phyloP scores from a whole-genome alignment of 177 flowering plant species.

The Telopea speciosissima region DNA sequence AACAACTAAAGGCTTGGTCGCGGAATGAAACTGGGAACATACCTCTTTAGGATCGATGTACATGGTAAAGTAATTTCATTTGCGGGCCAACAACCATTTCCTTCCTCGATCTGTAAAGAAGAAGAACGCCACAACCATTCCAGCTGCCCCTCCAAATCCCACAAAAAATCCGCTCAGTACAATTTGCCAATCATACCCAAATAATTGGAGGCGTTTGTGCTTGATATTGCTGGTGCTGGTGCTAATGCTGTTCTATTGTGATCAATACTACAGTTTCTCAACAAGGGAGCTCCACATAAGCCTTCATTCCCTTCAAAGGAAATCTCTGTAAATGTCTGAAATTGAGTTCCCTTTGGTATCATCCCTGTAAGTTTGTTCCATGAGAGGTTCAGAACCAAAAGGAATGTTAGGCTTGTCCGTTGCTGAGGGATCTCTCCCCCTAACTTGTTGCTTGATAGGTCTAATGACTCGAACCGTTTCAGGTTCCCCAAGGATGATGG shows the following conservation, averaged over 20 bases:
- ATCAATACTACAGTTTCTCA: background rate
- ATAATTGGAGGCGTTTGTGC: too few relatives aligned
- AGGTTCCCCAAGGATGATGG: slow-evolving; percentile 28
- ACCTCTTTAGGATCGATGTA: too few relatives aligned
- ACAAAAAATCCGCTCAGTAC: background rate
- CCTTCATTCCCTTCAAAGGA: slow-evolving; percentile 34
- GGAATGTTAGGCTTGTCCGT: slow-evolving; percentile 22
- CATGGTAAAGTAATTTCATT: too few relatives aligned
- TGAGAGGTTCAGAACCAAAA: slow-evolving; percentile 32
- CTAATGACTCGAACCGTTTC: slow-evolving; percentile 27
- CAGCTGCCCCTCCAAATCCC: background rate
- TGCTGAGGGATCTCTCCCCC: slow-evolving; percentile 27
- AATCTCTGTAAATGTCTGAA: slow-evolving; percentile 28
- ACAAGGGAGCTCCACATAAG: background rate
- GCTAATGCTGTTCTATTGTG: background rate
- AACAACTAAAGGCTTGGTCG: too few relatives aligned
- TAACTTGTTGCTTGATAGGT: slow-evolving; percentile 29
- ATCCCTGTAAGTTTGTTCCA: slow-evolving; percentile 20
- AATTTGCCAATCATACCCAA: background rate
- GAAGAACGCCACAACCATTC: background rate
- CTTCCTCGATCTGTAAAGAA: background rate
- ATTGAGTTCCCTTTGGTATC: slow-evolving; percentile 40
- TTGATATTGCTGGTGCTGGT: background rate
- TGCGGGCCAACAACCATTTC: background rate
- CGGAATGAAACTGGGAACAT: too few relatives aligned